Conservation (phyloP, 2,329 filamentous ascomycete genomes). For the Calonectria multiphialidica region DNA sequence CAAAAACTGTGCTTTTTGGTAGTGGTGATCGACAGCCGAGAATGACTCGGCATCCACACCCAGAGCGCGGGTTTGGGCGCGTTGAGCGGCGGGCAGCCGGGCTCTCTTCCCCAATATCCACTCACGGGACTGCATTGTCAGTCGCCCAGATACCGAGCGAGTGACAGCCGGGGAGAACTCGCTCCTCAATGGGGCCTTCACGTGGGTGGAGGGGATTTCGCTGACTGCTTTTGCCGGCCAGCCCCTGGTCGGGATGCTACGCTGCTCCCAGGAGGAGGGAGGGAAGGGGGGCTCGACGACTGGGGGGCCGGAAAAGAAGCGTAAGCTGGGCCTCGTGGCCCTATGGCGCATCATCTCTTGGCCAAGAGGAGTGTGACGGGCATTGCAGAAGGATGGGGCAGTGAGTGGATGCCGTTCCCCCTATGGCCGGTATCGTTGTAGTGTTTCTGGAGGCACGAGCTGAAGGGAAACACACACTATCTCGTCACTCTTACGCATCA, state of each 20-base stretch:
- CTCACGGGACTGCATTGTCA: not conserved
- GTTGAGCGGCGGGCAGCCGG: not conserved
- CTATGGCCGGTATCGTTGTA: not conserved
- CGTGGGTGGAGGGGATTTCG: conserved; percentile 5
- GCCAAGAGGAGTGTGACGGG: not conserved
- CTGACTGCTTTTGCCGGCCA: conserved; percentile 17
- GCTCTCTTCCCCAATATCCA: not conserved
- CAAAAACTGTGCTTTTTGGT: conserved; percentile 15
- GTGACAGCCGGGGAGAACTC: not conserved
- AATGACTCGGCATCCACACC: conserved; percentile 16
- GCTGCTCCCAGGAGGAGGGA: conserved; percentile 15
- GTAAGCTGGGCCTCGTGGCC: conserved; percentile 11
- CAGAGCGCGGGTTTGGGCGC: not conserved
- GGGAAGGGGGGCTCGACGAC: not conserved
- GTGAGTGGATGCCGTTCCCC: not conserved
- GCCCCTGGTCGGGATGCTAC: conserved; percentile 30
- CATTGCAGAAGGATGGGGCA: conserved; percentile 2
- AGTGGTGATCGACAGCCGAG: conserved; percentile 16
- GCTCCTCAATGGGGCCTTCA: not conserved
- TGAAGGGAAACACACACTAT: not conserved
- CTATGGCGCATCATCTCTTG: not conserved
- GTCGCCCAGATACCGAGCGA: not conserved
- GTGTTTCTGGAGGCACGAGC: conserved; percentile 2
- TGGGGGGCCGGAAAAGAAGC: not conserved
- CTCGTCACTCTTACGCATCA: not conserved